Conservation (phyloP, 176 grass and related monocot species). For the Lolium rigidum region DNA sequence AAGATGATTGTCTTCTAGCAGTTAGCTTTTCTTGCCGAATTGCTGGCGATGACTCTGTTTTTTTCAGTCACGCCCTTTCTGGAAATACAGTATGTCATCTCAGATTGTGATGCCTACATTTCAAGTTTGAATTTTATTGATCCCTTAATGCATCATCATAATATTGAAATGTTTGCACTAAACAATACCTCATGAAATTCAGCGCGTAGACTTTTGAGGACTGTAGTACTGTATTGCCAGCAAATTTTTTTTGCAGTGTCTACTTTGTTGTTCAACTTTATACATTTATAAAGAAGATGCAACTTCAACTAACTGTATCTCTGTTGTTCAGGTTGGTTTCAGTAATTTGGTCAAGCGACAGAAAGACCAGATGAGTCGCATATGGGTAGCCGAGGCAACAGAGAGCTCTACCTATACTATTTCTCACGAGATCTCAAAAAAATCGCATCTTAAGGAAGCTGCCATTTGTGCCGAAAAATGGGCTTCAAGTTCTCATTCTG, state of each 20-base stretch:
- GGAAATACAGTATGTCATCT: constrained; percentile 73
- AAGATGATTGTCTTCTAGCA: constrained; percentile 70
- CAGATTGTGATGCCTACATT: constrained; percentile 2
- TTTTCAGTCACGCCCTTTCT: constrained; percentile 69
- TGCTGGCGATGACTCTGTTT: constrained; percentile 52
- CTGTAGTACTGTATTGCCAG: not conserved
- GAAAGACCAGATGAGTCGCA: constrained; percentile 75
- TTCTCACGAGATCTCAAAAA: constrained; percentile 64
- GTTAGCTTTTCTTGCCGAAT: constrained; percentile 66
- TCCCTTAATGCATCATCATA: not conserved
- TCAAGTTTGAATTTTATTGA: constrained; percentile 19
- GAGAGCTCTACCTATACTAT: constrained; percentile 64
- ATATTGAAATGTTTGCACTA: constrained; percentile 28
- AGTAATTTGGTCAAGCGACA: constrained; percentile 80
- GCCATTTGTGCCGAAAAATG: constrained; percentile 65
- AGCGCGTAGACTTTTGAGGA: constrained; percentile 6
- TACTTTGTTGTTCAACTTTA: constrained; percentile 36
- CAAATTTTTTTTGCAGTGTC: not conserved
- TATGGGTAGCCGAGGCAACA: constrained; percentile 90
- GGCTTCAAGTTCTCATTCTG: constrained; percentile 66
- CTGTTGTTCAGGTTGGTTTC: constrained; percentile 80
- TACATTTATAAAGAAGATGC: constrained; percentile 32
- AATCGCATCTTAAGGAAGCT: constrained; percentile 76
- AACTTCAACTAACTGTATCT: constrained; percentile 37
- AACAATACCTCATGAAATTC: not conserved